phyloP scores from a whole-genome alignment of 495 filamentous ascomycete species.

The Penicillium daleae region DNA sequence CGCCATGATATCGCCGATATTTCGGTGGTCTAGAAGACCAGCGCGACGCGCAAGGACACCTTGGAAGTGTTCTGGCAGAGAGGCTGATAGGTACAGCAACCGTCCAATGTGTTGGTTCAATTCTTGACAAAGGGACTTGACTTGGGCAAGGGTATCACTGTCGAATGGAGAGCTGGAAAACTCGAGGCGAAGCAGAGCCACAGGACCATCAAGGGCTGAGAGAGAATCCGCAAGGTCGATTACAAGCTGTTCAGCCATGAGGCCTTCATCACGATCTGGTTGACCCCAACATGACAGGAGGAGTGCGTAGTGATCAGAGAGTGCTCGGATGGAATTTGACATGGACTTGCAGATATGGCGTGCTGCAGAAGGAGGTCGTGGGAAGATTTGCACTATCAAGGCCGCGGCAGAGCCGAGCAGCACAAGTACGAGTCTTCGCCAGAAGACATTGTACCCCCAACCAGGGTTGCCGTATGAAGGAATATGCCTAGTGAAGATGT shows the following conservation, averaged over 20 bases:
- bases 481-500: conserved; percentile 32
- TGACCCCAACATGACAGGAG: conserved; percentile 47
- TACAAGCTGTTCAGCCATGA: conserved; percentile 38
- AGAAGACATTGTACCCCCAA: conserved; percentile 49
- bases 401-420: conserved; percentile 45
- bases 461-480: conserved; percentile 47
- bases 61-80: conserved; percentile 38
- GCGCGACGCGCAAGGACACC: conserved; percentile 29
- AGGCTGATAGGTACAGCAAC: conserved; percentile 39
- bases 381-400: conserved; percentile 46
- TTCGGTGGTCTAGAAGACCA: conserved; percentile 43
- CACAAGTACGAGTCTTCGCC: conserved; percentile 47
- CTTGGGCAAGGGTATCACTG: conserved; percentile 36
- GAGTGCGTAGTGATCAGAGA: conserved; percentile 51
- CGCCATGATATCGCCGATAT: conserved; percentile 48
- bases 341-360: conserved; percentile 47
- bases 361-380: conserved; percentile 47
- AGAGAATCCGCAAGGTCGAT: conserved; percentile 40
- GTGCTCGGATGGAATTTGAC: conserved; percentile 39
- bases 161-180: conserved; percentile 50
- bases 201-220: conserved; percentile 35
- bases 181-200: conserved; percentile 41
- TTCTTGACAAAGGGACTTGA: conserved; percentile 41
- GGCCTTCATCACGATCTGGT: conserved; percentile 30
- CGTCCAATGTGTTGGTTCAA: conserved; percentile 42